Percentiles rank a stretch among this genome's conserved stretches.
Evolutionary conservation across 345 rosid species (phyloP).

Genomic region (Brassica juncea): DNA sequence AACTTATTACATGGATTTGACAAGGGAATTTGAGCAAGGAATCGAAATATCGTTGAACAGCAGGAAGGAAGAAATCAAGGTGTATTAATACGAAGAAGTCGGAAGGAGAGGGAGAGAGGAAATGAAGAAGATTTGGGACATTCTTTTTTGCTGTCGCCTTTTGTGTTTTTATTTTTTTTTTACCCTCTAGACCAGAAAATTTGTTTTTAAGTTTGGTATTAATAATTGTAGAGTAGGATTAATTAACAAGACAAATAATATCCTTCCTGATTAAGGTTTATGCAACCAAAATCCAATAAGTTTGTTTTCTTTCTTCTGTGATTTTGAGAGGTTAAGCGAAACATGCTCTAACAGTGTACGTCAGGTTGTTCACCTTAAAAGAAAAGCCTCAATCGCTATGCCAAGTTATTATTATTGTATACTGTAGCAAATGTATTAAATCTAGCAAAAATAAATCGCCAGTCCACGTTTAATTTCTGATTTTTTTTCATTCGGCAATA

Average conservation of each 20-base stretch:
- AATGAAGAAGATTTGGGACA: constrained; percentile 27
- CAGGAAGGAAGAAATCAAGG: not conserved
- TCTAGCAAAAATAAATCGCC: too few relatives aligned
- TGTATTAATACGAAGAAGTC: constrained; percentile 21
- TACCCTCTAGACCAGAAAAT: not conserved
- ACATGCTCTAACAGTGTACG: constrained; percentile 3
- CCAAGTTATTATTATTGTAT: too few relatives aligned
- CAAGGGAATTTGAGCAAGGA: not conserved
- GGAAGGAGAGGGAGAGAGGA: constrained; percentile 16
- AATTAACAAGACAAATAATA: constrained; percentile 36
- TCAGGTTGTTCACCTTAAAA: too few relatives aligned
- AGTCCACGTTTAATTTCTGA: too few relatives aligned
- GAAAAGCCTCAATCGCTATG: too few relatives aligned
- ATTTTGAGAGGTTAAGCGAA: constrained; percentile 6
- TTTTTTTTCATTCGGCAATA: too few relatives aligned
- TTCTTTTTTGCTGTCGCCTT: constrained; percentile 8
- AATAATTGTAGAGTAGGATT: constrained; percentile 21
- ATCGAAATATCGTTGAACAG: not conserved
- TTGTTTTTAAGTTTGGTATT: not conserved
- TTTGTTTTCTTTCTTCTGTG: not conserved
- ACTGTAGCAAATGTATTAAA: too few relatives aligned
- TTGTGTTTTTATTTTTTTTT: constrained; percentile 4
- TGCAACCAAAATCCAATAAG: not conserved
- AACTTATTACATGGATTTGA: constrained; percentile 6
- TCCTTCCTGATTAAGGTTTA: constrained; percentile 35